A percentile compares a stretch with the other conserved stretches of the same genome.
phyloP scores from a whole-genome alignment of 352 stramenopile genomes.

The Globisporangium irregulare region DNA sequence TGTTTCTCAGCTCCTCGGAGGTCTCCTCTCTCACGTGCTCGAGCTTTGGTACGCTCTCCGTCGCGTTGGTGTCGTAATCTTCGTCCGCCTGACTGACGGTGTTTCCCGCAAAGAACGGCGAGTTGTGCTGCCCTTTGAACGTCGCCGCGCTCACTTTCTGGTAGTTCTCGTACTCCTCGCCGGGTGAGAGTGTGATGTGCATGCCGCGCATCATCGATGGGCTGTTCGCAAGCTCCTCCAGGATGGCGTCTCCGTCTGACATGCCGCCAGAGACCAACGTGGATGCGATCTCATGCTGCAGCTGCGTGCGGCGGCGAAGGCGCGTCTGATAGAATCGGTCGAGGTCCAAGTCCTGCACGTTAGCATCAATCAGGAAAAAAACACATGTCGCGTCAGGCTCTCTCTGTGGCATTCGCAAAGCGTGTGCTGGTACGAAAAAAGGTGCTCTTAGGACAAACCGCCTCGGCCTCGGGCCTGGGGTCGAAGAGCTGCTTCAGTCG shows the following conservation, averaged over 20 bases:
- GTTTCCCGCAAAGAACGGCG: constrained; percentile 14
- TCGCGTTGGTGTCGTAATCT: constrained; percentile 23
- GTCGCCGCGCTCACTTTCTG: constrained; percentile 52
- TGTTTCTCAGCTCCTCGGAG: constrained; percentile 5
- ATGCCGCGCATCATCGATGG: constrained; percentile 44
- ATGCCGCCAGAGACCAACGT: constrained; percentile 31
- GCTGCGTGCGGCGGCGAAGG: constrained; percentile 46
- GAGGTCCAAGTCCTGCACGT: constrained; percentile 45
- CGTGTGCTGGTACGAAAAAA: neutral
- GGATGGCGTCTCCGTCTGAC: constrained; percentile 22
- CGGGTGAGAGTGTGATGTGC: constrained; percentile 61
- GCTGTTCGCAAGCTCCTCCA: constrained; percentile 25
- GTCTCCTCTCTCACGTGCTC: constrained; percentile 17
- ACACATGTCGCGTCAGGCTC: too few species aligned
- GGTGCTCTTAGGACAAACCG: constrained; percentile 11
- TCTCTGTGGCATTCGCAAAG: too few species aligned
- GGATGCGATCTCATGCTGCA: constrained; percentile 51
- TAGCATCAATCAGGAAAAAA: neutral
- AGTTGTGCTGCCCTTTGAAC: constrained; percentile 11
- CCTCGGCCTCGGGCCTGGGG: constrained; percentile 21
- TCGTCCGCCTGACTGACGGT: constrained; percentile 25
- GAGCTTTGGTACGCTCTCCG: neutral
- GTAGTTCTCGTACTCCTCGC: constrained; percentile 72
- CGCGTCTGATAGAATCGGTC: constrained; percentile 56
- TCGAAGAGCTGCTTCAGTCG: constrained; percentile 30